Percentiles rank a stretch among this genome's conserved stretches.
phyloP scores from a whole-genome alignment of 257 asterid species.

The Salvia splendens region DNA sequence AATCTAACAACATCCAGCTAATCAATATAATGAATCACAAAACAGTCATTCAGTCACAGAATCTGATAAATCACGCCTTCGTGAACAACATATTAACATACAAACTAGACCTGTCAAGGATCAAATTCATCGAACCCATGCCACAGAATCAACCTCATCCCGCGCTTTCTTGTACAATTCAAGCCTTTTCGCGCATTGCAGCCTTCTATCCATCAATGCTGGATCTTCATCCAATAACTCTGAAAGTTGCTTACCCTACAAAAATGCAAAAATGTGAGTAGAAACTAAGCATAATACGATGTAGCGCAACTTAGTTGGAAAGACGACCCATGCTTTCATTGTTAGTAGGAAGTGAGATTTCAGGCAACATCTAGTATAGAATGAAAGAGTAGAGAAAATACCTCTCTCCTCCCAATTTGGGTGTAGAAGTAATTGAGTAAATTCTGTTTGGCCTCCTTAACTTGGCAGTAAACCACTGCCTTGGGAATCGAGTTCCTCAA shows the following conservation, averaged over 20 bases:
- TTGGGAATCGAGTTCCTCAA: conserved; percentile 77
- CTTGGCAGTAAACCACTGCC: conserved; percentile 97
- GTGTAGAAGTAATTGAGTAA: conserved; percentile 79
- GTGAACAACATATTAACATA: conserved; percentile 30
- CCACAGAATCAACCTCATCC: conserved; percentile 85
- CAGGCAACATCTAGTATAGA: not conserved
- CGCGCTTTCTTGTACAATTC: conserved; percentile 93
- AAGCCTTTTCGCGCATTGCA: conserved; percentile 77
- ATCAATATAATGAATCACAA: conserved; percentile 16
- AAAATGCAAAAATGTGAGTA: conserved; percentile 3
- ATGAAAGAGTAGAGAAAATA: conserved; percentile 28
- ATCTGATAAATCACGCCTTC: conserved; percentile 26
- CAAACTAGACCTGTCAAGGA: conserved; percentile 9
- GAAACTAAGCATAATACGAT: not conserved
- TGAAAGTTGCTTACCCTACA: conserved; percentile 77
- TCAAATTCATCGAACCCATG: conserved; percentile 66
- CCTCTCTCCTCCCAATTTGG: conserved; percentile 91
- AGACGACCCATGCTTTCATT: no score
- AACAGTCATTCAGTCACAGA: conserved; percentile 20
- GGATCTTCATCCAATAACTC: conserved; percentile 89
- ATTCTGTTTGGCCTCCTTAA: conserved; percentile 86
- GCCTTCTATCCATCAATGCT: conserved; percentile 89
- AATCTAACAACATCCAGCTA: conserved; percentile 20
- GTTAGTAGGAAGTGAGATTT: not conserved
- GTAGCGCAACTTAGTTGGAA: no score